These are phyloP conservation scores for Hymenoscyphus albidus DNA, from an alignment of 2,329 filamentous ascomycete genomes.

Conservation along the genomic window DNA sequence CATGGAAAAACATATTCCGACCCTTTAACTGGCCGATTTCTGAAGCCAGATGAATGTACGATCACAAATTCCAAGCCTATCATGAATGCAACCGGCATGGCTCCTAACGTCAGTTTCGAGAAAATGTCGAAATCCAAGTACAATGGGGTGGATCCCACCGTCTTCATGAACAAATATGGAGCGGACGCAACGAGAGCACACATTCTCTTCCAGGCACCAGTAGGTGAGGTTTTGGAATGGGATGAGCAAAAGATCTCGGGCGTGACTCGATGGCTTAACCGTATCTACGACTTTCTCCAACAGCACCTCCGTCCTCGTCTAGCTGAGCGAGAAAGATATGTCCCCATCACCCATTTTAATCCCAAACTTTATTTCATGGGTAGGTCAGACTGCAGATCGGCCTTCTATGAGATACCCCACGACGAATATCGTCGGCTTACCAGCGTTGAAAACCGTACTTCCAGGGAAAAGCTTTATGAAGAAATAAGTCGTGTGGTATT, in stretches of 20 bases:
- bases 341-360: background rate
- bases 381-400: background rate
- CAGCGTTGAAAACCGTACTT: background rate
- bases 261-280: slow-evolving; percentile 73
- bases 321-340: background rate
- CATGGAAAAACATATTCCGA: slow-evolving; percentile 81
- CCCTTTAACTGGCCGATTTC: slow-evolving; percentile 69
- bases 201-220: slow-evolving; percentile 83
- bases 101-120: slow-evolving; percentile 65
- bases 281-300: slow-evolving; percentile 43
- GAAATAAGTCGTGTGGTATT: background rate
- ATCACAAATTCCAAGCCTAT: slow-evolving; percentile 53
- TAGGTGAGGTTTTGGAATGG: slow-evolving; percentile 82
- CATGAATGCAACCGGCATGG: slow-evolving; percentile 57
- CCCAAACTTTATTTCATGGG: background rate
- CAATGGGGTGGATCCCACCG: slow-evolving; percentile 80
- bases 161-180: slow-evolving; percentile 69
- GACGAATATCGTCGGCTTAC: too few relatives aligned
- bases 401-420: background rate
- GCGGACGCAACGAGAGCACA: slow-evolving; percentile 82
- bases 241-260: slow-evolving; percentile 79
- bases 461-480: background rate
- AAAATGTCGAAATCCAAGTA: slow-evolving; percentile 97
- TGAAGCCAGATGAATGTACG: slow-evolving; percentile 73
- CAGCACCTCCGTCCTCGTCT: background rate